Conservation (phyloP, 1,284 basidiomycete species). For the Irpex sp. region DNA sequence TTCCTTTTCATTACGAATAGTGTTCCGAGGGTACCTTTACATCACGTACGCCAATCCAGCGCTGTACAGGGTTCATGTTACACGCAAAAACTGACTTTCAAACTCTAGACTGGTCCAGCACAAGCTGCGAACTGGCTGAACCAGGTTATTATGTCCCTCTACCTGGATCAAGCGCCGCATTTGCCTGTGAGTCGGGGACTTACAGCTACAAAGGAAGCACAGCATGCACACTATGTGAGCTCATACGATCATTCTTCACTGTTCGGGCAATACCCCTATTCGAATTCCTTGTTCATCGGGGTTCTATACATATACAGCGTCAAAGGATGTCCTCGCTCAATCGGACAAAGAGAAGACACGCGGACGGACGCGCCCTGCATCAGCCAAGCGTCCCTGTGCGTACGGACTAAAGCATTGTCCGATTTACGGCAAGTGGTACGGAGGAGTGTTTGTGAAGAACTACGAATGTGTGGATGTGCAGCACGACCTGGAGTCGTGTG, state of each 20-base stretch:
- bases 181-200: not conserved
- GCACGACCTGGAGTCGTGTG: constrained; percentile 25
- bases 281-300: not conserved
- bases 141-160: not conserved
- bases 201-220: not conserved
- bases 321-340: not conserved
- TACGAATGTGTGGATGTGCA: constrained; percentile 23
- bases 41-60: not conserved
- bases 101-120: not conserved
- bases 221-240: not conserved
- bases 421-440: not conserved
- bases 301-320: not conserved
- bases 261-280: not conserved
- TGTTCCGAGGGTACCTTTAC: not conserved
- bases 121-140: not conserved
- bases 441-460: not conserved
- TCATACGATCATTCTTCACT: not conserved
- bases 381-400: not conserved
- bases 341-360: not conserved
- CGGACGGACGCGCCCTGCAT: not conserved
- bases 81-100: not conserved
- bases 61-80: not conserved
- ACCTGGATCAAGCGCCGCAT: not conserved
- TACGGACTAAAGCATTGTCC: not conserved
- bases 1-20: not conserved